Evolutionary conservation across 331 rosid species (phyloP), one percentile per base, ranked within the genome.

Genomic region (Acacia concinna): DNA sequence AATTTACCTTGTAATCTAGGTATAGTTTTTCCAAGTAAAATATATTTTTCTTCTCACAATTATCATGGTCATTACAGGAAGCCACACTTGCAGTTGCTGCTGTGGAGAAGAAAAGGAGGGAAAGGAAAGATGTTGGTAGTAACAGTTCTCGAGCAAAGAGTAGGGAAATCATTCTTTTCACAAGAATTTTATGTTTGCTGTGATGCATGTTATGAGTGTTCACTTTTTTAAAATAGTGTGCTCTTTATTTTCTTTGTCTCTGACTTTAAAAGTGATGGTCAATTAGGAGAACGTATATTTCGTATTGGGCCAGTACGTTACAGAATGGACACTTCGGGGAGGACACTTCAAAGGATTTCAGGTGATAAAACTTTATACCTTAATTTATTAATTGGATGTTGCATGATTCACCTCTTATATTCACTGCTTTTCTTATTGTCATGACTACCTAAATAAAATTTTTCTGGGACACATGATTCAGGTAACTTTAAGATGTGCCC

Each of bases 71-170:
- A 70, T 81, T 71, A 49, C 79, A 93, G 97, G 98, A 96, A 88
- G 98, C 99, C 70, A 96, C 99, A 43, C 91, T 83, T 74, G 98
- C 97, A 68, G 99, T 93, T 85, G 99, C 96, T 90, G 99, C 89
- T 7, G 99, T 84, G 38, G 96, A 93, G 84, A 96, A 76, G 91
- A 90, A 87, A 90, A 93, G 85, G 84, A 96, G 96, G 81, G 98
- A 93, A 78, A 89, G 82, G 81, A 88, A 85, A 82, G 88, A 81
- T 73, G 83, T 46, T 59, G 84, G 88, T 59, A 71, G 84, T 83
- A 38, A 67, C 71, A 71, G 85, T 84, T 82, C 90, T 82, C 86
- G 83, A 73, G 73, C 89, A 52, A 84, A 83, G 86, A 85, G 87
- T 86, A 89, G 88, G 88, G 86, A 25, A 59, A 81, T 63, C 84